These are phyloP conservation scores for Lablab purpureus DNA, from an alignment of 306 rosid species.

Conservation along the genomic window DNA sequence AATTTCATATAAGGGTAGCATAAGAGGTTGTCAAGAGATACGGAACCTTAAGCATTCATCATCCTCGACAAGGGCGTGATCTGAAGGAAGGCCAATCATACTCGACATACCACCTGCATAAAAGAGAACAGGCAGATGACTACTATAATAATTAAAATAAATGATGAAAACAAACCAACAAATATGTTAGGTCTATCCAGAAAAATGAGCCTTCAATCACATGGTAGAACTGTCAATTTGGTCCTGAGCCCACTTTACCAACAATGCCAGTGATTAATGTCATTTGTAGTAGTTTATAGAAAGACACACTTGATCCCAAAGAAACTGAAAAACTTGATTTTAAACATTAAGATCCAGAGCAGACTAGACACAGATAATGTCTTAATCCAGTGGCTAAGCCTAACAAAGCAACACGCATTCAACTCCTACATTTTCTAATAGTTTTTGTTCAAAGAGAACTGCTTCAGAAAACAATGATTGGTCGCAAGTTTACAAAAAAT, in stretches of 20 bases:
- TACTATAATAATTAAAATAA: neutral
- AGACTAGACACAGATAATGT: slow-evolving; percentile 21
- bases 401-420: slow-evolving; percentile 1
- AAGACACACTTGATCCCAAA: neutral
- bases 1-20: slow-evolving; percentile 28
- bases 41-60: slow-evolving; percentile 88
- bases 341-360: slow-evolving; percentile 34
- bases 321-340: slow-evolving; percentile 29
- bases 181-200: neutral
- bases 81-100: slow-evolving; percentile 96
- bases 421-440: slow-evolving; percentile 20
- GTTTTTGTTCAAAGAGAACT: slow-evolving; percentile 23
- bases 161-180: slow-evolving; percentile 27
- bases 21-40: slow-evolving; percentile 41
- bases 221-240: neutral
- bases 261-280: neutral
- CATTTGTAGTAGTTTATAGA: slow-evolving; percentile 9
- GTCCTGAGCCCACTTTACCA: neutral
- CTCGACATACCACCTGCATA: slow-evolving; percentile 78
- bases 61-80: slow-evolving; percentile 85
- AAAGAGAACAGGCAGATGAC: slow-evolving; percentile 42
- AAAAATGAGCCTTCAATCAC: slow-evolving; percentile 27
- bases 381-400: slow-evolving; percentile 16
- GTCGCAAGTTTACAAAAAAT: slow-evolving; percentile 13
- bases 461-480: slow-evolving; percentile 17